A percentile compares a stretch with the other conserved stretches of the same genome.
Evolutionary conservation across 495 filamentous ascomycete species (phyloP).

Genomic region (Penicillium tannophilum): DNA sequence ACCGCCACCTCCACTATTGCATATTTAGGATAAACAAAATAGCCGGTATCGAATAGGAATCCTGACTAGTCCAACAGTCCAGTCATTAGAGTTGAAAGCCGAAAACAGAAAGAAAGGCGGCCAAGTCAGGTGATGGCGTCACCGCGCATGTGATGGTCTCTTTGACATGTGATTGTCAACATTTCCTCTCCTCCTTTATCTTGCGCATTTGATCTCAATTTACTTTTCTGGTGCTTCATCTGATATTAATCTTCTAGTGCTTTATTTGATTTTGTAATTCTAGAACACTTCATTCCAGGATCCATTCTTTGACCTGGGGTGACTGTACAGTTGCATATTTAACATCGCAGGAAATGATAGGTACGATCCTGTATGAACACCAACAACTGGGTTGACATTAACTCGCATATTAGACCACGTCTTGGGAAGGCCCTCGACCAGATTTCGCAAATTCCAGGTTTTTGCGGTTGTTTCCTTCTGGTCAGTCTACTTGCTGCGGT

Average conservation of each 20-base stretch:
- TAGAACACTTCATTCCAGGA: neutral
- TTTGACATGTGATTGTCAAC: conserved; percentile 5
- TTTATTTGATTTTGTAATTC: neutral
- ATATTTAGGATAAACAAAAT: neutral
- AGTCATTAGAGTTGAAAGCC: neutral
- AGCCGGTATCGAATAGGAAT: neutral
- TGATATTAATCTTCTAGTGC: neutral
- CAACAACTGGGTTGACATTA: neutral
- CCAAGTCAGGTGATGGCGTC: conserved; percentile 3
- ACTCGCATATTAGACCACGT: conserved; percentile 68
- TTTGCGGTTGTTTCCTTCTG: conserved; percentile 88
- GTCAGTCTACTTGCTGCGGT: conserved; percentile 81
- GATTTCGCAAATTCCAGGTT: conserved; percentile 91
- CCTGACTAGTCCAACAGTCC: neutral
- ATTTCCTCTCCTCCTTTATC: neutral
- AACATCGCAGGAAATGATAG: conserved; percentile 1
- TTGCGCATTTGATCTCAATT: neutral
- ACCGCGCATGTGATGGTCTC: conserved; percentile 1
- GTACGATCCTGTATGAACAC: neutral
- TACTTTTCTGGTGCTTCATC: neutral
- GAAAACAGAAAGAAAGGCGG: neutral
- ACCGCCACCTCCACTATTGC: neutral
- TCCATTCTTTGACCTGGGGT: neutral
- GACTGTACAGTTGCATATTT: conserved; percentile 4
- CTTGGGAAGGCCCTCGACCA: conserved; percentile 83